These are phyloP conservation scores for Nyctanthes arbortristis DNA, from an alignment of 257 asterid genomes.

Conservation along the genomic window DNA sequence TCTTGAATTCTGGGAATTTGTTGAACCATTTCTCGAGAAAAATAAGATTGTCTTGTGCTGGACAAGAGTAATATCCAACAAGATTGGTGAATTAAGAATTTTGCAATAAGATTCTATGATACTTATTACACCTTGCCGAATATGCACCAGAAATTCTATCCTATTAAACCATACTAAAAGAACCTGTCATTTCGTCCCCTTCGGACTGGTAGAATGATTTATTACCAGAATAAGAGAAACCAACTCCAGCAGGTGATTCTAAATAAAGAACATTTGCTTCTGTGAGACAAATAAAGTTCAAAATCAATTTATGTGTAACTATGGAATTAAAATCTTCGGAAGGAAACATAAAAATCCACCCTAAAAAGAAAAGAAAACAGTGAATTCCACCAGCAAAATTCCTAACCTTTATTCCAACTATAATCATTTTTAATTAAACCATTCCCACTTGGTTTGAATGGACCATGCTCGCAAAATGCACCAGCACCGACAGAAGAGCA, in stretches of 20 bases:
- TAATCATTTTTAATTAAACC: not conserved
- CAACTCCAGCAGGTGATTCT: not conserved
- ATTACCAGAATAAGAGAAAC: not conserved
- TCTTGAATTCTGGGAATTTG: constrained; percentile 44
- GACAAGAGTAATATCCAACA: constrained; percentile 10
- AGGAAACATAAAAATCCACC: not conserved
- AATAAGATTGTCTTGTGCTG: constrained; percentile 53
- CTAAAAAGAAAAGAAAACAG: not conserved
- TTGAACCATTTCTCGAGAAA: constrained; percentile 53
- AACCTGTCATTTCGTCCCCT: constrained; percentile 47
- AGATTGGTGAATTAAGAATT: not conserved
- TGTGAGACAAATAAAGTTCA: not conserved
- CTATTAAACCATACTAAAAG: not conserved
- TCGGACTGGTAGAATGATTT: not conserved
- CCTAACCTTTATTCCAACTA: not conserved
- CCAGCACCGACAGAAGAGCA: not conserved
- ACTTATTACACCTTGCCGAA: not conserved
- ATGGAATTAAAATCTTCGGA: not conserved
- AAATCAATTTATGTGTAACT: not conserved
- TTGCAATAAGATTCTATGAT: not conserved
- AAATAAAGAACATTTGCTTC: not conserved
- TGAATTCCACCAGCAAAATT: no score
- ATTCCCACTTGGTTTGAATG: not conserved
- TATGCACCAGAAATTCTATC: not conserved
- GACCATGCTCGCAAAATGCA: not conserved